Conservation (phyloP, 495 filamentous ascomycete genomes). For the Lophiotrema nucula region DNA sequence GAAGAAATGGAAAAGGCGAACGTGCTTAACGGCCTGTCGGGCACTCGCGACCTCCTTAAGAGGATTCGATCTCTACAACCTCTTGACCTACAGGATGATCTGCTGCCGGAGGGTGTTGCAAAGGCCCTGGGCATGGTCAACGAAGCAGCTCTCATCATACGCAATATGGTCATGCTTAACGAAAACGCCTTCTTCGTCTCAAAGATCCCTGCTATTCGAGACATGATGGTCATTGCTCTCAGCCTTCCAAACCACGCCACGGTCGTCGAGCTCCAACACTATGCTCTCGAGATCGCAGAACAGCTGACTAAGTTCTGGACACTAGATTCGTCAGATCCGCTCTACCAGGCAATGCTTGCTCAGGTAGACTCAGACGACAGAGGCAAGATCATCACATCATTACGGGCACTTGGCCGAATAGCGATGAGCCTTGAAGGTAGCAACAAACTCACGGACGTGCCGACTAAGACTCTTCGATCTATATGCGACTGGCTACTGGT, state of each 20-base stretch:
- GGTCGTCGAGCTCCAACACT: conserved; percentile 83
- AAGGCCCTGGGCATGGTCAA: conserved; percentile 69
- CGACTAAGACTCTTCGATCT: conserved; percentile 60
- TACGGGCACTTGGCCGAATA: conserved; percentile 83
- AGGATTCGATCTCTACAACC: conserved; percentile 56
- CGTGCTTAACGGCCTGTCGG: conserved; percentile 71
- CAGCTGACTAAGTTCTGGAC: conserved; percentile 77
- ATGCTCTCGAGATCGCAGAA: conserved; percentile 89
- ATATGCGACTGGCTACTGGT: conserved; percentile 79
- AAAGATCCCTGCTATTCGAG: conserved; percentile 66
- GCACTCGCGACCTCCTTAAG: conserved; percentile 71
- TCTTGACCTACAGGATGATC: conserved; percentile 62
- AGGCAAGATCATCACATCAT: conserved; percentile 77
- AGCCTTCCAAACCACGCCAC: conserved; percentile 72
- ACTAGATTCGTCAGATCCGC: conserved; percentile 67
- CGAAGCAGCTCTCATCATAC: conserved; percentile 81
- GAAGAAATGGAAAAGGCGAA: conserved; percentile 49
- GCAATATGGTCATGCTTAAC: conserved; percentile 87
- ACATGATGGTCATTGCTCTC: conserved; percentile 76
- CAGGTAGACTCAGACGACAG: conserved; percentile 75
- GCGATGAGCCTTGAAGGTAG: conserved; percentile 77
- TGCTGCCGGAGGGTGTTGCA: conserved; percentile 70
- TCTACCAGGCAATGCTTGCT: conserved; percentile 71
- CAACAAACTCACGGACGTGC: conserved; percentile 73
- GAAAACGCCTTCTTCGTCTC: conserved; percentile 86